These are phyloP conservation scores for Monilinia aucupariae DNA, from an alignment of 2,329 filamentous ascomycete species.

Conservation along the genomic window DNA sequence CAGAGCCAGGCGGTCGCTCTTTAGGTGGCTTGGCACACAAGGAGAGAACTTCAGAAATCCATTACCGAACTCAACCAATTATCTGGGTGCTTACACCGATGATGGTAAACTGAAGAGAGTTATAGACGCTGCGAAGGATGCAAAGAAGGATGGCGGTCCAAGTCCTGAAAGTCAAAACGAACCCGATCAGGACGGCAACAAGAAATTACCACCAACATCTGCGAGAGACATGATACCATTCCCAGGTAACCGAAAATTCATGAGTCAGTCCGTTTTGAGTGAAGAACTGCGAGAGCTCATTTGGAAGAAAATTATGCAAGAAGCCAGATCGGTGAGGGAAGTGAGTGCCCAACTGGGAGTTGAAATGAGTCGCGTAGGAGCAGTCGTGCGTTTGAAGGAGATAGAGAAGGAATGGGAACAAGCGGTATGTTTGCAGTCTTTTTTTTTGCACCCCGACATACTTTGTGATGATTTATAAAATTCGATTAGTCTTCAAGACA, in stretches of 20 bases:
- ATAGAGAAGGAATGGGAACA: slow-evolving; percentile 60
- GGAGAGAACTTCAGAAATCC: slow-evolving; percentile 32
- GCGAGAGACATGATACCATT: slow-evolving; percentile 44
- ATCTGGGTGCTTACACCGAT: slow-evolving; percentile 32
- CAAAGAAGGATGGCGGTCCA: slow-evolving; percentile 2
- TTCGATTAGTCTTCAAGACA: slow-evolving; percentile 99
- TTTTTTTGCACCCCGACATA: slow-evolving; percentile 15
- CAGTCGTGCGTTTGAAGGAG: slow-evolving; percentile 63
- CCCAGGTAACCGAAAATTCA: slow-evolving; percentile 55
- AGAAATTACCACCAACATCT: slow-evolving; percentile 24
- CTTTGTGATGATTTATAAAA: slow-evolving; percentile 64
- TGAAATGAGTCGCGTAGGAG: slow-evolving; percentile 64
- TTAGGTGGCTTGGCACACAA: slow-evolving; percentile 30
- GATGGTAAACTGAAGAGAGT: slow-evolving; percentile 32
- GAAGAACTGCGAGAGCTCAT: slow-evolving; percentile 61
- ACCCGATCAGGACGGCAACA: slow-evolving; percentile 13
- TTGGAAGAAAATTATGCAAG: slow-evolving; percentile 50
- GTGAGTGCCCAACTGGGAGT: slow-evolving; percentile 60
- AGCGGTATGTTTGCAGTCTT: slow-evolving; percentile 50
- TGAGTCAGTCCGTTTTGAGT: slow-evolving; percentile 57
- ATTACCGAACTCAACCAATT: slow-evolving; percentile 32
- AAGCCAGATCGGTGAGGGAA: slow-evolving; percentile 53
- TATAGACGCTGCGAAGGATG: slow-evolving; percentile 8
- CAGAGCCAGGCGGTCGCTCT: slow-evolving; percentile 30
- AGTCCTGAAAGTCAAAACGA: slow-evolving; percentile 10